Conservation (phyloP, 1,139 yeast species). For the Geotrichum europaeum region DNA sequence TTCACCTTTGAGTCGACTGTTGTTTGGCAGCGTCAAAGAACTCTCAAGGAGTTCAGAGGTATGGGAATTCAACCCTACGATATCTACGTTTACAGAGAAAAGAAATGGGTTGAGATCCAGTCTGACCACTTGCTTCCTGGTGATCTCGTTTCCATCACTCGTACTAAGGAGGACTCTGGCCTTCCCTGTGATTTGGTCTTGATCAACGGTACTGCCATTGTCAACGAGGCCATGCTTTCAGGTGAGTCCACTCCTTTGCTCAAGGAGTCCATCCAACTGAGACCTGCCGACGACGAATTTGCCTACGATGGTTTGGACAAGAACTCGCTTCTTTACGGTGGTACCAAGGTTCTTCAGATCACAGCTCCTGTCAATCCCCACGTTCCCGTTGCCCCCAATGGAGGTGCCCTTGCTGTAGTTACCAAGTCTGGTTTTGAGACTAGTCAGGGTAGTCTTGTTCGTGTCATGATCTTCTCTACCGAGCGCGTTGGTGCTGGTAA, state of each 20-base stretch:
- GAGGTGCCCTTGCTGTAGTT: constrained; percentile 88
- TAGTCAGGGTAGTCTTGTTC: constrained; percentile 92
- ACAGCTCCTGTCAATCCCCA: constrained; percentile 51
- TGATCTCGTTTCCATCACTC: constrained; percentile 79
- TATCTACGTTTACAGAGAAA: constrained; percentile 65
- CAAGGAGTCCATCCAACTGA: constrained; percentile 81
- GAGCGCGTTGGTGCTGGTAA: constrained; percentile 96
- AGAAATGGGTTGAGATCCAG: constrained; percentile 61
- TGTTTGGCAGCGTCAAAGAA: constrained; percentile 84
- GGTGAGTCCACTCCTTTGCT: constrained; percentile 97
- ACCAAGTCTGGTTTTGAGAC: constrained; percentile 96
- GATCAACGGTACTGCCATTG: constrained; percentile 83
- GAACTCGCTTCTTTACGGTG: constrained; percentile 88
- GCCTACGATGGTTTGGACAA: constrained; percentile 82
- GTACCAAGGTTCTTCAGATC: constrained; percentile 93
- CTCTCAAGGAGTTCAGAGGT: constrained; percentile 90
- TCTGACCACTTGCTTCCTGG: constrained; percentile 84
- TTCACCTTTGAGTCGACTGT: constrained; percentile 91
- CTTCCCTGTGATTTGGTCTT: constrained; percentile 92
- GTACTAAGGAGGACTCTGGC: constrained; percentile 88
- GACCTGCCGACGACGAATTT: constrained; percentile 64
- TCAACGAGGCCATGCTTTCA: constrained; percentile 95
- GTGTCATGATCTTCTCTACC: constrained; percentile 96
- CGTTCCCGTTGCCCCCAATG: constrained; percentile 60
- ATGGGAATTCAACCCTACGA: constrained; percentile 95